Conservation (phyloP, 2,329 filamentous ascomycete genomes). For the Aphanocladium album region DNA sequence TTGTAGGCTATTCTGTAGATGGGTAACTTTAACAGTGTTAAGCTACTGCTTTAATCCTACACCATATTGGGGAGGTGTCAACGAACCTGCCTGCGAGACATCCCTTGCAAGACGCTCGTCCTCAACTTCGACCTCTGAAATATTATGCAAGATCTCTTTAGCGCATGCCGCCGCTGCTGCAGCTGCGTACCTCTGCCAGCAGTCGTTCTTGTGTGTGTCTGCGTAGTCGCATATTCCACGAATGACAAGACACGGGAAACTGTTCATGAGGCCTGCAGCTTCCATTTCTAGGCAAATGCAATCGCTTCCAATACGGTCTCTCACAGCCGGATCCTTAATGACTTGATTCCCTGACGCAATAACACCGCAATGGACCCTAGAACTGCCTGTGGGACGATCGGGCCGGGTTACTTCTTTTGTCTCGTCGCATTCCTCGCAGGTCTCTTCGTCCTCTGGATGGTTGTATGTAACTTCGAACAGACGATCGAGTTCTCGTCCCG, state of each 20-base stretch:
- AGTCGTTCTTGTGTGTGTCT: slow-evolving; percentile 23
- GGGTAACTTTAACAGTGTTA: too few species aligned
- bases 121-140: background rate
- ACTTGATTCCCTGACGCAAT: slow-evolving; percentile 22
- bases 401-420: background rate
- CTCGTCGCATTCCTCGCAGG: slow-evolving; percentile 3
- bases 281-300: slow-evolving; percentile 25
- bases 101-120: background rate
- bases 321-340: slow-evolving; percentile 13
- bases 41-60: background rate
- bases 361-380: slow-evolving; percentile 19
- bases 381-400: background rate
- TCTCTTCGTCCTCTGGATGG: slow-evolving; percentile 5
- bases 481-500: slow-evolving; percentile 14
- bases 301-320: slow-evolving; percentile 8
- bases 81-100: background rate
- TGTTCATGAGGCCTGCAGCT: slow-evolving; percentile 12
- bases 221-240: slow-evolving; percentile 30
- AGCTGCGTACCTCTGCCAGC: slow-evolving; percentile 21
- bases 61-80: background rate
- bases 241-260: slow-evolving; percentile 26
- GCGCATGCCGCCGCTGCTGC: slow-evolving; percentile 20
- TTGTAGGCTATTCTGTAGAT: too few species aligned
- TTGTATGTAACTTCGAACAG: slow-evolving; percentile 9
- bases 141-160: slow-evolving; percentile 9